Evolutionary conservation across 2,329 filamentous ascomycete species (phyloP).

Genomic region (Uncinocarpus reesii): DNA sequence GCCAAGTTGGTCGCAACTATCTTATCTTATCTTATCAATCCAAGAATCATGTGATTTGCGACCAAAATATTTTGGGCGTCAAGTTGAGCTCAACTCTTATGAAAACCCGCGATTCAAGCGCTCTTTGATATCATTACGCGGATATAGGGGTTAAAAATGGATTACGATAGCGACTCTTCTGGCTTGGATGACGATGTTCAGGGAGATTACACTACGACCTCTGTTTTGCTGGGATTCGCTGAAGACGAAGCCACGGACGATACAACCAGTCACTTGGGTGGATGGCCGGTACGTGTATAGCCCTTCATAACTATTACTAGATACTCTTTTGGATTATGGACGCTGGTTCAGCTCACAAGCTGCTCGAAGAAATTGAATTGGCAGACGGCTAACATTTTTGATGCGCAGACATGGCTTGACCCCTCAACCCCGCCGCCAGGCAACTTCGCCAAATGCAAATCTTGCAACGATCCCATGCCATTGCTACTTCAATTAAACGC

Average conservation of each 20-base stretch:
- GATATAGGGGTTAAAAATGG: slow-evolving; percentile 22
- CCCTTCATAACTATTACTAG: not conserved
- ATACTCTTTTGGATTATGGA: no score
- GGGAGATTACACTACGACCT: slow-evolving; percentile 49
- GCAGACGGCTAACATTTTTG: not conserved
- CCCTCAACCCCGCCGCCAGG: slow-evolving; percentile 60
- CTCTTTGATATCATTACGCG: no score
- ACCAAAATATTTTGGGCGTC: not conserved
- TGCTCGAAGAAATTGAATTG: no score
- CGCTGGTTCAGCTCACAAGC: no score
- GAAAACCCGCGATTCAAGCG: no score
- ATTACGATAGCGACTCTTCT: slow-evolving; percentile 82
- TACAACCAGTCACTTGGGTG: slow-evolving; percentile 76
- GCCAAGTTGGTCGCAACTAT: not conserved
- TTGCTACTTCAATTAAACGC: slow-evolving; percentile 84
- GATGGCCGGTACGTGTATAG: slow-evolving; percentile 58
- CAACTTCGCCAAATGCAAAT: slow-evolving; percentile 69
- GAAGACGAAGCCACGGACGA: slow-evolving; percentile 71
- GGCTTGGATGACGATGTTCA: slow-evolving; percentile 51
- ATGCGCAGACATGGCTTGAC: slow-evolving; percentile 70
- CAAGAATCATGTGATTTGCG: not conserved
- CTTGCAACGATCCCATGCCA: slow-evolving; percentile 73
- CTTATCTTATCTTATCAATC: not conserved
- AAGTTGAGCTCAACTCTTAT: not conserved
- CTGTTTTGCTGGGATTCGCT: slow-evolving; percentile 81